Base-by-base conservation (phyloP, 371 early-diverging fungal genomes). In the Polyrhizophydium stewartii region DNA sequence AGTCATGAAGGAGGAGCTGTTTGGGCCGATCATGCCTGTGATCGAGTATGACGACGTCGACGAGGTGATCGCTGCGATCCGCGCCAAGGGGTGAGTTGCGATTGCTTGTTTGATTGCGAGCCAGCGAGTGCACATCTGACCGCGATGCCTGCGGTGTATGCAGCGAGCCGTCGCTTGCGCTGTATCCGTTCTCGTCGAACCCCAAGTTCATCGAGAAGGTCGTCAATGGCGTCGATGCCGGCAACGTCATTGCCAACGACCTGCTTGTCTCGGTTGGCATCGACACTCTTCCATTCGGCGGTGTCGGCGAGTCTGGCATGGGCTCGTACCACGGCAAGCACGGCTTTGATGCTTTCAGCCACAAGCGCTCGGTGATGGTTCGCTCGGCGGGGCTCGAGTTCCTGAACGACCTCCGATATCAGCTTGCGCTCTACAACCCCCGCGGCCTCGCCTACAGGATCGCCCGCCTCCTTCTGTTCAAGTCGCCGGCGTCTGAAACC, bases 231-330 rank as follows among this genome's bases (percentile, higher is more conserved):
- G 90, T 90, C 1, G 82, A 78, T 32, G 90, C 93, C 10, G 98
- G 97, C 27, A 85, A 80, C 57, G 86, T 84, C 1, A 62, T 76
- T 31, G 77, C 92, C 61, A 96, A 97, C 75, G 96, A 96, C 63
- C 83, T 85, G 19, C 56, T 92, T 59, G 73, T 91, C 40, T 75
- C 78, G 55, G 56, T 76, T 63, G 68, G 61, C 24, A 40, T 12
- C 43, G 40, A 30, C 47, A 33, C 66, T 33, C 62, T 91, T n/a
- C 97, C 96, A 33, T 96, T 96, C 72, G 96, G 96, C 61, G 98
- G 97, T n/a, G 83, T 88, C 10, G 97, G 97, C 2, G 64, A 72
- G 5, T 91, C 92, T 17, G 98, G 98, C 22, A 83, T 89, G 72
- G 98, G 98, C 52, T 68, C 67, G 17, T 96, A 95, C 72, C 92